Base-by-base conservation (phyloP, 2,329 filamentous ascomycete genomes). In the Botrytis medusae region DNA sequence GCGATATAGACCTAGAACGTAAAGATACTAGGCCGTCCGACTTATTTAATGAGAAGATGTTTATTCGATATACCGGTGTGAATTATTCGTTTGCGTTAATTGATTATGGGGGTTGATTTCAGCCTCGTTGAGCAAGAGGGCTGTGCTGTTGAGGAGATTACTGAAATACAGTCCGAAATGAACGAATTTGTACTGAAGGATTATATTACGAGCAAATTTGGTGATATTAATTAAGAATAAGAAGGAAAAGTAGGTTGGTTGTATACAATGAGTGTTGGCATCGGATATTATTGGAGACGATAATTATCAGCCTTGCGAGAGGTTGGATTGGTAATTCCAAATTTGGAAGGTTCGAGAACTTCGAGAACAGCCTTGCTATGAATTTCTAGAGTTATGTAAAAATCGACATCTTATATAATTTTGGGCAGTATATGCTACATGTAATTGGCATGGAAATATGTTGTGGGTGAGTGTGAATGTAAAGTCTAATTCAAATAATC, bases 401-500 rank as follows among this genome's bases (percentile, higher is more conserved):
- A 67, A 40, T 2, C 34, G 7, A 40, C n/a, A 22, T 54, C 46
- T 54, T 34, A 29, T 20, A 37, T 29, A 25, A 40, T 54, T 40
- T n/a, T 20, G 22, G 48, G 51, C 46, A 6, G 20, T 14, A 29
- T 18, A 40, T 67, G 25, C 2, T 67, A 37, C 16, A 54, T 59
- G 51, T 44, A 34, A 51, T 42, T 8, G 12, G 40, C 44, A 67
- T 57, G 12, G 20, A 32, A 20, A 67, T 25, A 20, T 51, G n/a
- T 9, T 14, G 20, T 44, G 25, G 69, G 40, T 42, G n/a, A 51
- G 34, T 57, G 44, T 71, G 42, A 59, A 69, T 60, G 48, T 67
- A 37, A 37, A 59, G 65, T 73, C 67, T 73, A 73, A 63, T 73
- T 70, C 44, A 61, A 29, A 46, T 60, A 25, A 69, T 67, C n/a